phyloP scores from a whole-genome alignment of 805 yeast genomes.

The Kodamaea kakaduensis region DNA sequence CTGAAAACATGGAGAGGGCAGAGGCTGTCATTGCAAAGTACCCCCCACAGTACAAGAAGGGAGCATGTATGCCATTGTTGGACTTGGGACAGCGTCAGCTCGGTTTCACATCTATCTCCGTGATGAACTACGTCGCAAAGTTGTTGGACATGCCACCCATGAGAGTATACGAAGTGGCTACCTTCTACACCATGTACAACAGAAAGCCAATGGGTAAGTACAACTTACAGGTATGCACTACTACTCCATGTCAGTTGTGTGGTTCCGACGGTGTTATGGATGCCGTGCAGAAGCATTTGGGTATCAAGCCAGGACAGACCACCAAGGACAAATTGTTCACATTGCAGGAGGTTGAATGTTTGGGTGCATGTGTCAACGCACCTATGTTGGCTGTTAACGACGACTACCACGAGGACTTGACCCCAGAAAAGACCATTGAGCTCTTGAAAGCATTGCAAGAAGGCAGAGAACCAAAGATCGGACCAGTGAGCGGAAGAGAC shows the following conservation, averaged over 20 bases:
- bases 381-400: slow-evolving; percentile 86
- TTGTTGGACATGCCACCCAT: slow-evolving; percentile 85
- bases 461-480: slow-evolving; percentile 57
- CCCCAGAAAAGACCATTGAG: slow-evolving; percentile 58
- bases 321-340: slow-evolving; percentile 73
- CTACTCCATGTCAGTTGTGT: slow-evolving; percentile 85
- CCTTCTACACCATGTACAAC: slow-evolving; percentile 88
- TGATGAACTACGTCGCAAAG: slow-evolving; percentile 87
- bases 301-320: slow-evolving; percentile 72
- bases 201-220: slow-evolving; percentile 82
- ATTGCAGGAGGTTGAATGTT: slow-evolving; percentile 83
- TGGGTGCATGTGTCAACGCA: slow-evolving; percentile 89
- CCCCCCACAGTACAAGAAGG: slow-evolving; percentile 83
- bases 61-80: slow-evolving; percentile 82
- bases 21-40: slow-evolving; percentile 70
- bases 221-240: slow-evolving; percentile 81
- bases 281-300: slow-evolving; percentile 57
- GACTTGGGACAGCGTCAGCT: slow-evolving; percentile 85
- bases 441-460: slow-evolving; percentile 59
- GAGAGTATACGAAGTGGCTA: slow-evolving; percentile 92
- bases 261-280: slow-evolving; percentile 76
- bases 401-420: slow-evolving; percentile 78
- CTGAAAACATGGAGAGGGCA: slow-evolving; percentile 66
- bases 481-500: slow-evolving; percentile 66
- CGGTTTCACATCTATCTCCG: slow-evolving; percentile 81